Evolutionary conservation across 805 yeast genomes (phyloP).

Genomic region (Metschnikowia hibisci): DNA sequence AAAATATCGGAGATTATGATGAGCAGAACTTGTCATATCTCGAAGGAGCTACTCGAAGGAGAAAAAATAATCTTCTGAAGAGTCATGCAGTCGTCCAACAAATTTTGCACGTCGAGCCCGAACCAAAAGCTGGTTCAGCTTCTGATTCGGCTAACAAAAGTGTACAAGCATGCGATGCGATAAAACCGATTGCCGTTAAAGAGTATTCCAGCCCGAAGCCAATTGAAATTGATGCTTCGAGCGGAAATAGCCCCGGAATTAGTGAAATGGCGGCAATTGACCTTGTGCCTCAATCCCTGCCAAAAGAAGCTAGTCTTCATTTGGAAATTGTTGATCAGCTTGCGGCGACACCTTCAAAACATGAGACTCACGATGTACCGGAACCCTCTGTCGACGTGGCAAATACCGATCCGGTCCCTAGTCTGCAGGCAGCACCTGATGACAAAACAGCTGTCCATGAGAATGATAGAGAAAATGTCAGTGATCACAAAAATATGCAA

Average conservation of each 20-base stretch:
- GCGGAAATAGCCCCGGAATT: not conserved
- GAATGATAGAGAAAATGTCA: no score
- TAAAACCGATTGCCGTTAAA: not conserved
- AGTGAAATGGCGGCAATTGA: not conserved
- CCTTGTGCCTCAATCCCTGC: slow-evolving; percentile 5
- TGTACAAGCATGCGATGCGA: not conserved
- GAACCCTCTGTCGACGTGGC: not conserved
- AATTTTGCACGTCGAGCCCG: not conserved
- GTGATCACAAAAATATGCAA: not conserved
- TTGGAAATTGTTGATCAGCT: not conserved
- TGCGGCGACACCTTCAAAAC: no score
- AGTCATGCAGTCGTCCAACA: not conserved
- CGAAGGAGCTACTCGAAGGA: slow-evolving; percentile 16
- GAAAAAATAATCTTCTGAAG: not conserved
- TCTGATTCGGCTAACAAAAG: not conserved
- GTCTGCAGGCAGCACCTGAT: no score
- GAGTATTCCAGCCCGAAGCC: not conserved
- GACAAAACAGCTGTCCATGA: no score
- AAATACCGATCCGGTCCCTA: not conserved
- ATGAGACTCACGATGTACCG: not conserved
- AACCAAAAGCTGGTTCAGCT: not conserved
- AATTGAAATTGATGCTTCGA: not conserved
- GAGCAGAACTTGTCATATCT: slow-evolving; percentile 28
- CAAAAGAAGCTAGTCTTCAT: slow-evolving; percentile 1
- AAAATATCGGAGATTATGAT: slow-evolving; percentile 34